Evolutionary conservation across 768 basidiomycete genomes (phyloP), one percentile per base, ranked within the genome.

Genomic region (Pluteus cervinus): DNA sequence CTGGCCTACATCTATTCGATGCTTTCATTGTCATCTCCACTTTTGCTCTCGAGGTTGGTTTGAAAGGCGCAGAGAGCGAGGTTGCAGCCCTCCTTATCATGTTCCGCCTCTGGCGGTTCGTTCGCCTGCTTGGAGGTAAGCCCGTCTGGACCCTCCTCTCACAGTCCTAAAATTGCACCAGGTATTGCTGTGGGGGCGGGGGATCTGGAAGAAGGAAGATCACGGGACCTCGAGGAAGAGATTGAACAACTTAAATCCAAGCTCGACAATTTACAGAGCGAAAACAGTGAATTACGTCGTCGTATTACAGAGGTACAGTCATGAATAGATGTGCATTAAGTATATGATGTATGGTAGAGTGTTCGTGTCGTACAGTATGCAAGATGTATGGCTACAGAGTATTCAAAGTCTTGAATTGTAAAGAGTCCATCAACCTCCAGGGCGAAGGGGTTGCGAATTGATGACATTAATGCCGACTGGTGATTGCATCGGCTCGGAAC

Each of bases 101-200:
- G 14, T 62, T 90, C 20, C 86, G 87, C 57, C 56, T 90, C 10
- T 88, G 88, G 87, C 70, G 87, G 17, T 62, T 90, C 22, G 73
- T 89, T 17, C 86, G 88, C 52, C 65, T 90, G 9, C 78, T 86
- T 23, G 62, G 65, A 58, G 63, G 66, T 73, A 29, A 47, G 51
- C 15, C 17, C n/a, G 23, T 8, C 17, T 31, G 7, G 23, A 10
- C 32, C 7, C 32, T 29, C 11, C 21, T 15, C 3, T 7, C 18
- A 16, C n/a, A 5, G 7, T 24, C 8, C 14, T 30, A 8, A 16
- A 26, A 30, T 5, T 29, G 21, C 1, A 24, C 36, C 44, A 86
- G 86, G 85, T 29, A 73, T 90, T 24, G 76, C 86, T 3, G 75
- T 88, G 29, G 81, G 85, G 9, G 77, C 82, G 1, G 81, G 77